These are phyloP conservation scores for Russula sp. DNA, from an alignment of 768 basidiomycete genomes.

Conservation along the genomic window DNA sequence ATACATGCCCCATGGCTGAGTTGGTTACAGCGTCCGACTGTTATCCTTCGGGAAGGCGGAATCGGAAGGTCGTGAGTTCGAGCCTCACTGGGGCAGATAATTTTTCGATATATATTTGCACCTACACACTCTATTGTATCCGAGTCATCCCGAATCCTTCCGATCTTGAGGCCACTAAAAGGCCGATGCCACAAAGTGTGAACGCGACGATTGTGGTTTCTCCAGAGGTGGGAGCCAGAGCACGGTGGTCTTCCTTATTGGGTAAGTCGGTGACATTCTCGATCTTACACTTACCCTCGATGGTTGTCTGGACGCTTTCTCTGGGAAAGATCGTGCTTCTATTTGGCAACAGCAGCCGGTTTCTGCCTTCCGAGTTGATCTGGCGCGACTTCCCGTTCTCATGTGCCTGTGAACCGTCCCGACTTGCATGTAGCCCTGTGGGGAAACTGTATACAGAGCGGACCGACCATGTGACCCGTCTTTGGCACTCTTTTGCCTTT, in stretches of 20 bases:
- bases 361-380: slow-evolving; percentile 8
- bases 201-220: slow-evolving; percentile 2
- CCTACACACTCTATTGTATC: background rate
- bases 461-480: background rate
- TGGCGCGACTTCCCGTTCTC: slow-evolving; percentile 1
- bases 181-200: background rate
- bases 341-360: background rate
- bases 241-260: background rate
- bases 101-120: slow-evolving; percentile 7
- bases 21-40: slow-evolving; percentile 46
- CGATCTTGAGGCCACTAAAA: background rate
- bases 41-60: slow-evolving; percentile 23
- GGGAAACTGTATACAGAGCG: background rate
- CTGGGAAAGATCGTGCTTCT: background rate
- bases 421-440: slow-evolving; percentile 3
- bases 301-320: background rate
- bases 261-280: background rate
- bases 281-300: background rate
- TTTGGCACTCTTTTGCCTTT: slow-evolving; percentile 1
- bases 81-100: slow-evolving; percentile 44
- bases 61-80: slow-evolving; percentile 50
- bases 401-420: background rate
- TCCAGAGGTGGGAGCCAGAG: background rate
- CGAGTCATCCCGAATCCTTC: background rate
- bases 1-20: slow-evolving; percentile 43